Evolutionary conservation across 2,329 filamentous ascomycete species (phyloP), one percentile per base, ranked within the genome.

Genomic region (Cercospora sp.): DNA sequence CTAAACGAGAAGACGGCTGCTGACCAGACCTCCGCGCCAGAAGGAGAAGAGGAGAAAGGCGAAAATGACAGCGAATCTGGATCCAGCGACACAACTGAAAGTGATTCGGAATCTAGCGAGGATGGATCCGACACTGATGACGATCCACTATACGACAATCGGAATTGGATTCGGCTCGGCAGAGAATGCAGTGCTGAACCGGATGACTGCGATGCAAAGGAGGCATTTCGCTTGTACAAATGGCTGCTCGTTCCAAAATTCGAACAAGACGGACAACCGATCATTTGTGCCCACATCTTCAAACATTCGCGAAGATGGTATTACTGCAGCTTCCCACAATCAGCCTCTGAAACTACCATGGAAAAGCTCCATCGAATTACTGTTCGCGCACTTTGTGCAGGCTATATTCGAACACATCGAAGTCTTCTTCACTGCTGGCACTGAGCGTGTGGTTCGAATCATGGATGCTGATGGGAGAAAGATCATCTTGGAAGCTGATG

Each of bases 351-450:
- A 60, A 9, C 23, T 60, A 3, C 60, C 64, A 1, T 62, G 58
- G 64, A 66, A 62, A 33, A 55, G 45, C 31, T 66, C 64, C 4
- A 66, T 63, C 64, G 59, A 66, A 23, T 33, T 66, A 2, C 26
- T 63, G 18, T 66, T 66, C 13, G 64, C 64, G 7, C 64, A 66
- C 28, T 66, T 66, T 42, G 64, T 60, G 5, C 45, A 63, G 31
- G 59, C 64, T 8, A 45, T 57, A 23, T 66, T 66, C n/a, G 64
- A 62, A 13, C 64, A 66, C n/a, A 26, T 66, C 7, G 60, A 31
- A 23, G 59, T 31, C 9, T 66, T 66, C 36, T 63, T 66, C 48
- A 45, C 33, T 9, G 42, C 48, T 40, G 26, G 45, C 10, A 30
- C 63, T n/a, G 48, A 51, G 18, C 40, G 64, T 5, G 45, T 20